Conservation (phyloP, 78 protist species). For the Chrysochromulina parva region DNA sequence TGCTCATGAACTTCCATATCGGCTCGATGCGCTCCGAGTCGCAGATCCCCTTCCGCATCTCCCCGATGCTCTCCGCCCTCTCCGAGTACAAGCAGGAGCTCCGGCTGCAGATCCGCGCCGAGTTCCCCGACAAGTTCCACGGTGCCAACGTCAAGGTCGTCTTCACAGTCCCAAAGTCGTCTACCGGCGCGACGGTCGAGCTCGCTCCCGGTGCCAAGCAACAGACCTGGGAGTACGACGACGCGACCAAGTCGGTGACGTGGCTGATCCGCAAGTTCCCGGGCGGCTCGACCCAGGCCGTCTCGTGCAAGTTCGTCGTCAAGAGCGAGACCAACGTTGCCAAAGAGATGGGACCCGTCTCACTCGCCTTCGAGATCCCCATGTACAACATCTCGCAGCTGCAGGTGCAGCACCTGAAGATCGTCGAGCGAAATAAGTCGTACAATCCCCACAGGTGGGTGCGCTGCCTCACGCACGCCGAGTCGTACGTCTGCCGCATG, state of each 20-base stretch:
- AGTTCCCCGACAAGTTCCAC: constrained; percentile 15
- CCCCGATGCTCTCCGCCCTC: constrained; percentile 25
- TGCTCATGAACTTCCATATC: constrained; percentile 63
- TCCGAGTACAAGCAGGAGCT: constrained; percentile 36
- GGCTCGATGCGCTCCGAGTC: neutral
- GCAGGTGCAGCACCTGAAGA: constrained; percentile 57
- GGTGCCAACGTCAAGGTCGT: constrained; percentile 37
- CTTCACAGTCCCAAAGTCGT: constrained; percentile 44
- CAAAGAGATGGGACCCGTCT: constrained; percentile 82
- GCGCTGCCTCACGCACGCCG: constrained; percentile 68
- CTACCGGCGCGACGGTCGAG: constrained; percentile 24
- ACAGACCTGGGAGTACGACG: constrained; percentile 47
- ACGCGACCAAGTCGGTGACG: neutral
- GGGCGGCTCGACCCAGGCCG: constrained; percentile 20
- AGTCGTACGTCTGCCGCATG: constrained; percentile 50
- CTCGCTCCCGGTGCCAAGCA: neutral
- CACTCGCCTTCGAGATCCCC: constrained; percentile 79
- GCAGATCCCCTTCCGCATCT: constrained; percentile 56
- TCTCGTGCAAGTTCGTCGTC: constrained; percentile 19
- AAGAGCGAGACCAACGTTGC: neutral
- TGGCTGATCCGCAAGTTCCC: constrained; percentile 37
- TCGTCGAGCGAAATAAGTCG: constrained; percentile 42
- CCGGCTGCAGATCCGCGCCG: constrained; percentile 38
- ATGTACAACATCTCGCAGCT: constrained; percentile 55
- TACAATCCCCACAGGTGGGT: constrained; percentile 71